These are phyloP conservation scores for Ephemerocybe angulata DNA, from an alignment of 768 basidiomycete genomes.

Conservation along the genomic window DNA sequence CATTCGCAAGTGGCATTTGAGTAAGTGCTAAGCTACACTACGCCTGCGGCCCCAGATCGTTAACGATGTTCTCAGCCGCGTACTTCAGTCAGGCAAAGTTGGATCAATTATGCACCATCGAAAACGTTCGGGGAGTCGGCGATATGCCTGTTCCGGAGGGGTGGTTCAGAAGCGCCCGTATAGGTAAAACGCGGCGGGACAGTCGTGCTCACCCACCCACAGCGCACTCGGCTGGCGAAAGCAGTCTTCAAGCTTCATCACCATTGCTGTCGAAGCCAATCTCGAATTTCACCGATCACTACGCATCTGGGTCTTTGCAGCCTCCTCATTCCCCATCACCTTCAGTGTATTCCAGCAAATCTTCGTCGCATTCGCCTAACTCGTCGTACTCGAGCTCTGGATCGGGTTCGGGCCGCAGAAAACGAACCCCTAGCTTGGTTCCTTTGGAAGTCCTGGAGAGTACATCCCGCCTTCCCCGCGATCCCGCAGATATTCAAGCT, in stretches of 20 bases:
- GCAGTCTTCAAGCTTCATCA: slow-evolving; percentile 21
- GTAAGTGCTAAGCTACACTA: slow-evolving; percentile 39
- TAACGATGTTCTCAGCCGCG: slow-evolving; percentile 51
- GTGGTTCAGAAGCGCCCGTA: slow-evolving; percentile 75
- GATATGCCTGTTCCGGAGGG: slow-evolving; percentile 69
- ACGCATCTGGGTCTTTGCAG: slow-evolving; percentile 23
- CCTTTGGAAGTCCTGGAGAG: slow-evolving; percentile 62
- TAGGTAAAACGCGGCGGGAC: slow-evolving; percentile 57
- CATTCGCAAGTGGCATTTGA: slow-evolving; percentile 80
- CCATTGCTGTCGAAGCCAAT: slow-evolving; percentile 16
- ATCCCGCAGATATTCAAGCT: slow-evolving; percentile 63
- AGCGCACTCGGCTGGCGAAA: slow-evolving; percentile 29
- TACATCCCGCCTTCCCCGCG: slow-evolving; percentile 50
- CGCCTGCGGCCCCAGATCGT: slow-evolving; percentile 18
- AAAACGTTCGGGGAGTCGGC: slow-evolving; percentile 62
- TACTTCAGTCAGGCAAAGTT: slow-evolving; percentile 80
- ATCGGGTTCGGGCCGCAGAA: slow-evolving; percentile 21
- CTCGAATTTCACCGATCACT: slow-evolving; percentile 10
- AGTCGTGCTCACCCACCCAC: slow-evolving; percentile 38
- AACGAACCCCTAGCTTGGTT: slow-evolving; percentile 37
- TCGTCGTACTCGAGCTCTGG: slow-evolving; percentile 30
- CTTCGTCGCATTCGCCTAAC: slow-evolving; percentile 30
- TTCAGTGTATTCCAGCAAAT: slow-evolving; percentile 33
- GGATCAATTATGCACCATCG: slow-evolving; percentile 67
- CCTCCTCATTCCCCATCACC: slow-evolving; percentile 24